Evolutionary conservation across 2,329 filamentous ascomycete species (phyloP), one percentile per base, ranked within the genome.

Genomic region (Elsinoe necatrix): DNA sequence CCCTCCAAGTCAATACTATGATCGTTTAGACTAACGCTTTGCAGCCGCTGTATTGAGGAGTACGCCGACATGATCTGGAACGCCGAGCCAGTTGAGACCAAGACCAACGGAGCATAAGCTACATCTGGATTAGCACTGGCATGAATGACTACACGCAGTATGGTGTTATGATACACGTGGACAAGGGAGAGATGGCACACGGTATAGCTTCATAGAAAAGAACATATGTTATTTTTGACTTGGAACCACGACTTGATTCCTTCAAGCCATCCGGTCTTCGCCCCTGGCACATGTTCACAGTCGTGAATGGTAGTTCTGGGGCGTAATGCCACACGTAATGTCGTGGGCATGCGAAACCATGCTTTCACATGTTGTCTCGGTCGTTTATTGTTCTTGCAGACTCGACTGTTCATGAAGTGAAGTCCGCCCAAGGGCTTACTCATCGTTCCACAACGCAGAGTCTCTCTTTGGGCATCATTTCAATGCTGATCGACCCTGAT

Each of bases 31-130:
- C 20, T 52, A 14, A 29, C 31, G 18, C 45, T 39, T 20, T 14
- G n/a, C 35, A 58, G 57, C 71, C 82, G 92, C 37, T 95, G 92
- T 74, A 96, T 97, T 71, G 89, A 92, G 66, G 91, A 96, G 78
- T 98, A 98, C 73, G 93, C 93, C 0, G 92, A 98, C 71, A 84
- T 80, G 61, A 96, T 98, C 70, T 98, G 93, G 93, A 97, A 97
- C 68, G 78, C 95, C 37, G 92, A 97, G 77, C 91, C 92, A 25
- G 71, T 93, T 56, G 72, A 73, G 31, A 75, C 77, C 62, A 37
- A 62, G 54, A 42, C 39, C 11, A 60, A 63, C 16, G 62, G 58
- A 8, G 18, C 29, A 27, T 12, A 29, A 20, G 29, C 27, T 1
- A 9, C 9, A 9, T 29, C 27, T 29, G 27, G 9, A 50, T 16